A percentile compares a stretch with the other conserved stretches of the same genome.
Evolutionary conservation across 169 alveolate species (phyloP).

Genomic region (Fabrea salina): DNA sequence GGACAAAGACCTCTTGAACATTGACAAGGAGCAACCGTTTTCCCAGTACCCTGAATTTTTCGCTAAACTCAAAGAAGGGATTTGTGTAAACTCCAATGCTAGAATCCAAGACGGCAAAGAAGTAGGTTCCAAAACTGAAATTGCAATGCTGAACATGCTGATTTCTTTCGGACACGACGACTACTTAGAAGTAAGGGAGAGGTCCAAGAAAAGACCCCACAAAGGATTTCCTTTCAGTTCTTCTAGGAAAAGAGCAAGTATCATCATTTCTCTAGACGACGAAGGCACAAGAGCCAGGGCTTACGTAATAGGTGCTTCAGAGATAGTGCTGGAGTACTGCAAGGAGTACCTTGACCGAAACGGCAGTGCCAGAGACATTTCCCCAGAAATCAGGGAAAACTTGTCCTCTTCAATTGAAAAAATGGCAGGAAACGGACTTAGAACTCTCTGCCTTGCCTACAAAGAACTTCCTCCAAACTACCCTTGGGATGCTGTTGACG

Average conservation of each 20-base stretch:
- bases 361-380: not conserved
- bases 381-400: conserved; percentile 39
- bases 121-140: conserved; percentile 79
- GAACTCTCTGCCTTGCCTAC: conserved; percentile 83
- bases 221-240: conserved; percentile 61
- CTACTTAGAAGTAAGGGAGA: not conserved
- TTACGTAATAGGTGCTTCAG: conserved; percentile 84
- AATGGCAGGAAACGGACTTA: conserved; percentile 76
- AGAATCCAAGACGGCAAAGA: not conserved
- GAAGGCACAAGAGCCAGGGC: conserved; percentile 33
- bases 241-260: conserved; percentile 59
- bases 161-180: conserved; percentile 43
- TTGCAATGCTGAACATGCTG: conserved; percentile 76
- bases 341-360: not conserved
- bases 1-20: conserved; percentile 16
- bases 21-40: not conserved
- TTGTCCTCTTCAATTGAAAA: conserved; percentile 53
- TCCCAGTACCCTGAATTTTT: not conserved
- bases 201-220: conserved; percentile 7
- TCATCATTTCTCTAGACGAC: conserved; percentile 28
- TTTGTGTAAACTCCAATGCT: not conserved
- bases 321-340: conserved; percentile 53
- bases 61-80: conserved; percentile 31
- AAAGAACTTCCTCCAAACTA: conserved; percentile 62
- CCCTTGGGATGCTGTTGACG: conserved; percentile 45